Evolutionary conservation across 2,329 filamentous ascomycete genomes (phyloP), one percentile per base, ranked within the genome.

Genomic region (Biscogniauxia marginata): DNA sequence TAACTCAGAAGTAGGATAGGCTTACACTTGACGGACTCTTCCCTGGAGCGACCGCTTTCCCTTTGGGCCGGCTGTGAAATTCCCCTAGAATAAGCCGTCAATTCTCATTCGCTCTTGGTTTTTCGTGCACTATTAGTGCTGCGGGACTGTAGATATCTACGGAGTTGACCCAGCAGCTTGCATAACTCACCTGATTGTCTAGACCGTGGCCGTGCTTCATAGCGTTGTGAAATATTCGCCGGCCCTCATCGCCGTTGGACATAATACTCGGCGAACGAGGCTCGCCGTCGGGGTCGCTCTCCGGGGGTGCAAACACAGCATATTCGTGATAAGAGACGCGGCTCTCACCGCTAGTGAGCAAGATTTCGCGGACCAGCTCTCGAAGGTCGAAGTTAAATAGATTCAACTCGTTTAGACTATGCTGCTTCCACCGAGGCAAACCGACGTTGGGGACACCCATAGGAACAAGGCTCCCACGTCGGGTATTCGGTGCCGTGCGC

Each of bases 301-400:
- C 60, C 8, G 63, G 65, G 16, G 63, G 59, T 7, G 61, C 52
- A 49, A 67, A 70, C 19, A 69, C 66, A 24, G 67, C 68, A 49
- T 70, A 70, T 46, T 70, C 68, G 50, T 70, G 67, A 44, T 70
- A 70, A 5, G 67, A 67, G 21, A 68, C 65, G 5, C 55, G 52
- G 50, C 63, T 70, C 46, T 68, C 63, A 11, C 62, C 62, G 19
- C 61, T 54, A 2, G 57, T 56, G 2, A 70, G 61, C 24, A 69
- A 54, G n/a, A 67, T 44, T 8, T 65, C 63, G 30, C 58, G 55
- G 43, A 62, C 66, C 6, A 69, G 59, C 39, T 70, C 66, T 45
- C 61, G 61, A 11, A 69, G 65, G 45, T 68, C 68, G 25, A 69
- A 70, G 48, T 64, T 66, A 61, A 70, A 70, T 8, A 70, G 57